A percentile compares a stretch with the other conserved stretches of the same genome.
These are phyloP conservation scores for Stromatinia cepivora DNA, from an alignment of 2,329 filamentous ascomycete species.

Conservation along the genomic window DNA sequence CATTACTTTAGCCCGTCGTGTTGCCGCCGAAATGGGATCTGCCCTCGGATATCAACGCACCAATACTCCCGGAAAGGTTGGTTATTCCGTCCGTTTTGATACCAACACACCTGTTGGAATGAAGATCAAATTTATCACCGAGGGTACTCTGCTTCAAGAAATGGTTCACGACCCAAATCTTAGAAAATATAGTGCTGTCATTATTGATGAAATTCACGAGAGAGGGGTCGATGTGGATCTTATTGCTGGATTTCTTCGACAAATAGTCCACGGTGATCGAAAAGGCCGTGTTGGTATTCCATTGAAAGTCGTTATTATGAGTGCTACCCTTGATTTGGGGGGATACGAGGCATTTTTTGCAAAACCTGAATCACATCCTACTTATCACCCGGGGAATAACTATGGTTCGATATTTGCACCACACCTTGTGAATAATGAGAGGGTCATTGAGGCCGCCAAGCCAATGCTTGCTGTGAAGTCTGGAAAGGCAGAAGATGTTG, in stretches of 20 bases:
- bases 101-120: constrained; percentile 79
- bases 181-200: constrained; percentile 80
- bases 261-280: constrained; percentile 64
- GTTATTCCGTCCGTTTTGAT: constrained; percentile 95
- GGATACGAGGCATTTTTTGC: constrained; percentile 74
- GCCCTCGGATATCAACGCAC: constrained; percentile 49
- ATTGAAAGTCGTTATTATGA: constrained; percentile 93
- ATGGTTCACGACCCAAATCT: constrained; percentile 82
- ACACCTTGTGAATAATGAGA: constrained; percentile 27
- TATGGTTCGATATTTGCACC: constrained; percentile 32
- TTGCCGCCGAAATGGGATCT: constrained; percentile 78
- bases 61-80: constrained; percentile 54
- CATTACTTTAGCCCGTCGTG: constrained; percentile 83
- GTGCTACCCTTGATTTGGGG: constrained; percentile 88
- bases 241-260: constrained; percentile 82
- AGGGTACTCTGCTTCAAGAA: constrained; percentile 95
- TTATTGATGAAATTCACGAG: constrained; percentile 97
- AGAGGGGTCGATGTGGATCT: constrained; percentile 92
- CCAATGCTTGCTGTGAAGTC: constrained; percentile 16
- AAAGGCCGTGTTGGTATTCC: constrained; percentile 68
- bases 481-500: neutral
- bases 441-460: constrained; percentile 7
- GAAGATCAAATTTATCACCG: constrained; percentile 89
- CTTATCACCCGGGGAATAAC: constrained; percentile 39
- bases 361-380: constrained; percentile 29